phyloP scores from a whole-genome alignment of 257 asterid species.

The Solanum piurae region DNA sequence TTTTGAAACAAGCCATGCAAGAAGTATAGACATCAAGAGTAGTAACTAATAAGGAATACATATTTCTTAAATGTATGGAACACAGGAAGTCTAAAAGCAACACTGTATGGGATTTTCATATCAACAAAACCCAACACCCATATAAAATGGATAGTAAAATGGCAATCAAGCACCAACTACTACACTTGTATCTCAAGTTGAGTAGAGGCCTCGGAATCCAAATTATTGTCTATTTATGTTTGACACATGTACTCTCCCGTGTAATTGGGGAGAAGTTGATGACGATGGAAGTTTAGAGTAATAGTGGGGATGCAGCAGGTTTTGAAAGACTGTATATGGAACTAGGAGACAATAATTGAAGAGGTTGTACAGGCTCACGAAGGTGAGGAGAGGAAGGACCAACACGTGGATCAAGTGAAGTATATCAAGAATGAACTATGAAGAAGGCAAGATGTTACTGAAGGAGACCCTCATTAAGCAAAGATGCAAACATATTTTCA shows the following conservation, averaged over 20 bases:
- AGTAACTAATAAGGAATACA: background rate
- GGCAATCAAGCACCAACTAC: background rate
- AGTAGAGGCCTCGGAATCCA: background rate
- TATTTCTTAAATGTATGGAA: background rate
- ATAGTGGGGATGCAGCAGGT: no score
- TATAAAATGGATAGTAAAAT: background rate
- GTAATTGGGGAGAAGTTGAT: no score
- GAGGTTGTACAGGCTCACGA: no score
- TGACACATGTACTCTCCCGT: background rate
- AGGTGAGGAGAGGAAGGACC: no score
- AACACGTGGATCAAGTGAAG: no score
- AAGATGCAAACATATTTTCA: no score
- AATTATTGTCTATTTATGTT: background rate
- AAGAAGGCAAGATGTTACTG: background rate
- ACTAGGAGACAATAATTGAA: no score
- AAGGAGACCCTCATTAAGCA: background rate
- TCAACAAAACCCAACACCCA: background rate
- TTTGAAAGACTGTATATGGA: no score
- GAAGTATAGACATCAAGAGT: background rate
- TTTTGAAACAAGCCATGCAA: background rate
- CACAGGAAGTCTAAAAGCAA: background rate
- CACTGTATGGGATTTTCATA: no score
- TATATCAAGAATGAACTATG: no score
- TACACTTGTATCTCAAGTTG: background rate
- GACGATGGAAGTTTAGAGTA: no score